Conservation (phyloP, 768 basidiomycete species). For the Xerocomus spinulosus region DNA sequence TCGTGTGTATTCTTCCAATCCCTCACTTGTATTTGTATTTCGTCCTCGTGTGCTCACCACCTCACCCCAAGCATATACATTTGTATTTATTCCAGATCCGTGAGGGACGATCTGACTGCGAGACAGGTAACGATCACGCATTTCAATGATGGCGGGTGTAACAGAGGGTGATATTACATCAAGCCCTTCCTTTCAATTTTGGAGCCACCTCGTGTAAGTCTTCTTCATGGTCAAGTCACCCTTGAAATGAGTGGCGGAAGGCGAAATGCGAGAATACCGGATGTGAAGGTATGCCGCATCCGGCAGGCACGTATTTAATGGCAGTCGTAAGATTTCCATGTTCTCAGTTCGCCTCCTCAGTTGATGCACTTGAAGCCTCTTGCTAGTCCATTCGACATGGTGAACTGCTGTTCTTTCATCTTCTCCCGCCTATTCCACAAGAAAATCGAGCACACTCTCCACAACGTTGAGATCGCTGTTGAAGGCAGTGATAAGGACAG, state of each 20-base stretch:
- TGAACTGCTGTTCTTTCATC: conserved; percentile 18
- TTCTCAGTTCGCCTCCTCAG: conserved; percentile 10
- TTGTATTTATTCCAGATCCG: conserved; percentile 16
- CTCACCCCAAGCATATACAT: conserved; percentile 18
- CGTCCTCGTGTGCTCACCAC: conserved; percentile 27
- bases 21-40: conserved; percentile 29
- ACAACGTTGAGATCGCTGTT: conserved; percentile 18
- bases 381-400: conserved; percentile 23
- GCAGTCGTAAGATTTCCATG: conserved; percentile 4
- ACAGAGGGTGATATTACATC: conserved; percentile 33
- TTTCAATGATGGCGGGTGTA: conserved; percentile 25
- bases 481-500: conserved; percentile 22
- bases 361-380: conserved; percentile 24
- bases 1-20: conserved; percentile 23
- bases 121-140: conserved; percentile 29
- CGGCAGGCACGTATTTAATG: conserved; percentile 22
- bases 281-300: conserved; percentile 12
- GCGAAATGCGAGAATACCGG: conserved; percentile 16
- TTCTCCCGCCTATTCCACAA: conserved; percentile 23
- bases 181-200: conserved; percentile 24
- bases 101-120: conserved; percentile 28
- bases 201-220: conserved; percentile 25
- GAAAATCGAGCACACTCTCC: conserved; percentile 16
- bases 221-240: conserved; percentile 19
- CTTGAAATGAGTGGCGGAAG: conserved; percentile 13